These are phyloP conservation scores for Neltuma alba DNA, from an alignment of 306 rosid genomes.

Conservation along the genomic window DNA sequence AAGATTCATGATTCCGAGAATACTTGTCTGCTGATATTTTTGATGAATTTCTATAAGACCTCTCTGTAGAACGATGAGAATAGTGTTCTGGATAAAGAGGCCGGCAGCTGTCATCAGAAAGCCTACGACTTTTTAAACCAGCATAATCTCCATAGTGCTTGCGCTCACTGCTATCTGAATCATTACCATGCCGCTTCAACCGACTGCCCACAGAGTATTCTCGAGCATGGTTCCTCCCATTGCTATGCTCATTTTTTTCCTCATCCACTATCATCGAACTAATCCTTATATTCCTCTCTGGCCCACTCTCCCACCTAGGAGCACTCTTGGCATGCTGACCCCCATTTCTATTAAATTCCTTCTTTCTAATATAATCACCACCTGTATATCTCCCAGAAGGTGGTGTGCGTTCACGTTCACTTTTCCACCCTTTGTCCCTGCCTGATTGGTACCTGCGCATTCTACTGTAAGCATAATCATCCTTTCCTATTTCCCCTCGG, in stretches of 20 bases:
- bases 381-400: slow-evolving; percentile 64
- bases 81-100: slow-evolving; percentile 61
- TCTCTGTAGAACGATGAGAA: slow-evolving; percentile 69
- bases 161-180: slow-evolving; percentile 68
- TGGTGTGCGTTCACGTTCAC: slow-evolving; percentile 66
- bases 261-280: slow-evolving; percentile 87
- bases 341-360: slow-evolving; percentile 70
- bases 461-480: slow-evolving; percentile 59
- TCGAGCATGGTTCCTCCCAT: slow-evolving; percentile 71
- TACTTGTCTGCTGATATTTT: slow-evolving; percentile 69
- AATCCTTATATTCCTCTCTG: slow-evolving; percentile 65
- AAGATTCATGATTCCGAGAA: slow-evolving; percentile 72
- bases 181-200: slow-evolving; percentile 74
- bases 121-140: slow-evolving; percentile 69
- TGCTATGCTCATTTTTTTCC: slow-evolving; percentile 65
- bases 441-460: slow-evolving; percentile 60
- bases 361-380: slow-evolving; percentile 69
- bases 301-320: slow-evolving; percentile 82
- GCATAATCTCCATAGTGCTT: slow-evolving; percentile 70
- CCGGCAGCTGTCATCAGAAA: slow-evolving; percentile 71
- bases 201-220: slow-evolving; percentile 73
- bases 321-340: slow-evolving; percentile 58
- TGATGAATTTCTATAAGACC: slow-evolving; percentile 63
- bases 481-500: slow-evolving; percentile 65
- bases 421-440: slow-evolving; percentile 69